Evolutionary conservation across 129 eudicot genomes (phyloP), one percentile per base, ranked within the genome.

Genomic region (Centella asiatica): DNA sequence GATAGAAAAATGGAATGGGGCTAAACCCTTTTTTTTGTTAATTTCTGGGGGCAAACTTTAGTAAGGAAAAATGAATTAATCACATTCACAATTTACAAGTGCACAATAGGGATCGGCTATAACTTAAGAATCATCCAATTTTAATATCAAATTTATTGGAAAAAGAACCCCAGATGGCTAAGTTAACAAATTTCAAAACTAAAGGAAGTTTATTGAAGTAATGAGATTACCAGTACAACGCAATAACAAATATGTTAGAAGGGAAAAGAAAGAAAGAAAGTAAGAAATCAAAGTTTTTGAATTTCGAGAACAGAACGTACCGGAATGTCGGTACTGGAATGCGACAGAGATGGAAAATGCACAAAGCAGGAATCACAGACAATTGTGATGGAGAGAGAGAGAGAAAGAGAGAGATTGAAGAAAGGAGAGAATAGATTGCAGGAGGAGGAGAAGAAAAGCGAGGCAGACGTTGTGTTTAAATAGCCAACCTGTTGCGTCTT

Each of bases 381-480:
- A 54, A 2, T 34, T 20, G 1, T n/a, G 34, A 50, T 26, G 44
- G 23, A 48, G 25, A 15, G 29, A 49, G 44, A 44, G 58, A 23
- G 36, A 57, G 71, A 58, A 18, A 52, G 57, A 51, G 6, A 20
- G 45, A 48, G 67, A 56, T 28, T 17, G 25, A 42, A 51, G 55
- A 53, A 62, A 15, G 34, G 53, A 62, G 32, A 19, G 24, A 27
- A 37, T 33, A 56, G 26, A 28, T 32, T 69, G 57, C 12, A 28
- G 24, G 52, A 33, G 48, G 70, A 62, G 62, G 45, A 68, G 49
- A 74, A 76, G 40, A 45, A 77, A 58, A 60, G 58, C 60, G 72
- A 65, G 50, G 85, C 50, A 40, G 64, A 33, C 66, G 50, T 13
- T 24, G 54, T 59, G 76, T 83, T 80, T 87, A 87, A 59, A 87